Base-by-base conservation (phyloP, 1,139 yeast species). In the Hansenula lynferdii region DNA sequence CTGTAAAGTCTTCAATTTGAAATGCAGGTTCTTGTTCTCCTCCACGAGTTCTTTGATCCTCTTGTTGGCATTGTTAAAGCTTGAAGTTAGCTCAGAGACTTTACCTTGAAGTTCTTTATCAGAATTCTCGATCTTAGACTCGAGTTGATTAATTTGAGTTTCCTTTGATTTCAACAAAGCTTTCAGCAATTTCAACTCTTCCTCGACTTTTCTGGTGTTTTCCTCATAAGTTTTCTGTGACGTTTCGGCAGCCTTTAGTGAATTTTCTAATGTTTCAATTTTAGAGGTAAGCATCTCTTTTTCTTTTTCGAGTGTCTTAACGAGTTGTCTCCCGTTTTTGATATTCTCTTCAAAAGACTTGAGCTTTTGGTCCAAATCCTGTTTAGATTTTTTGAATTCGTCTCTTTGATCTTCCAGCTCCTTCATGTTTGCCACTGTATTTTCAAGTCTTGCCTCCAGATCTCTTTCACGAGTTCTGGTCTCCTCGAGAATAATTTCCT, bases 21-120 rank as follows among this genome's bases (percentile, higher is more conserved):
- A 44, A 41, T 66, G 54, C 19, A 80, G 59, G 16, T 60, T 65
- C 17, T 62, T 60, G 50, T 79, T 80, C 48, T 77, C 85, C 8
- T 56, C 58, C 10, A 72, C 62, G 28, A 80, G 61, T 11, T 68
- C 65, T 42, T 69, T 65, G 34, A 74, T 54, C 36, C 70, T 67
- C 39, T 66, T 54, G 45, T 62, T 62, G 7, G 73, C 65, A 19
- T 54, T 47, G 36, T 54, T 61, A 42, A 60, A 61, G 29, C 58
- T 61, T n/a, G 64, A 54, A 35, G 55, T 66, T 22, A 64, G 46
- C 9, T 60, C 51, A 7, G 54, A 49, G 21, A 72, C 42, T 42
- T 66, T 66, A 4, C 45, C 47, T 33, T 68, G 68, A 14, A 72
- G 50, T 31, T 62, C 66, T 16, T 51, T 49, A 28, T 64, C 68